Percentiles rank a stretch among this genome's conserved stretches.
phyloP scores from a whole-genome alignment of 345 rosid species.

The Theobroma cacao region DNA sequence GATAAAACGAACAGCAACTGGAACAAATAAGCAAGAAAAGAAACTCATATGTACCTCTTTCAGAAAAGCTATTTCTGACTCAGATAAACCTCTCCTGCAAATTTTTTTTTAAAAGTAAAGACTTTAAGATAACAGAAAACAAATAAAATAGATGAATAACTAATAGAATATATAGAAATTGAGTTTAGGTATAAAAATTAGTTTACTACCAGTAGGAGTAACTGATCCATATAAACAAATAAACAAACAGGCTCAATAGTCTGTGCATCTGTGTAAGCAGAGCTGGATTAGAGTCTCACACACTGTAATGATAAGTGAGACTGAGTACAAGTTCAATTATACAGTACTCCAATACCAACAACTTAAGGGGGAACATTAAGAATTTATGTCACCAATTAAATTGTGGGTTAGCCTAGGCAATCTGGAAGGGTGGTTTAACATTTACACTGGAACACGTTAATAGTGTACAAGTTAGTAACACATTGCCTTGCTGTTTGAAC shows the following conservation, averaged over 20 bases:
- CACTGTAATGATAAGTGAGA: neutral
- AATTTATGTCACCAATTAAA: neutral
- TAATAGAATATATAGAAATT: neutral
- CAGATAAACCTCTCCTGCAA: conserved; percentile 93
- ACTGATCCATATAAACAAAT: neutral
- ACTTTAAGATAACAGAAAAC: conserved; percentile 7
- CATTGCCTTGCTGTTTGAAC: neutral
- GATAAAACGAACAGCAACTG: conserved; percentile 7
- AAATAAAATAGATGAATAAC: neutral
- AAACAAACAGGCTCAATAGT: neutral
- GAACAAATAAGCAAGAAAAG: conserved; percentile 14
- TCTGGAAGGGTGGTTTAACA: neutral
- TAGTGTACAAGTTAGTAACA: neutral
- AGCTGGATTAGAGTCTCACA: neutral
- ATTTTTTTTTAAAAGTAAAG: conserved; percentile 13
- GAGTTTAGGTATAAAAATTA: neutral
- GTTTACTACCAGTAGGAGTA: neutral
- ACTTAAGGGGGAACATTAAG: neutral
- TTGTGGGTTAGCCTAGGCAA: neutral
- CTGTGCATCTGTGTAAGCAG: neutral
- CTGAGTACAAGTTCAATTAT: neutral
- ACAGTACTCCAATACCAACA: neutral
- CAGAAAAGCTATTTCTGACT: conserved; percentile 72
- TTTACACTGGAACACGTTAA: neutral
- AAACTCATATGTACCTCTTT: conserved; percentile 58